Evolutionary conservation across 306 rosid species (phyloP), one percentile per base, ranked within the genome.

Genomic region (Castanospermum australe): DNA sequence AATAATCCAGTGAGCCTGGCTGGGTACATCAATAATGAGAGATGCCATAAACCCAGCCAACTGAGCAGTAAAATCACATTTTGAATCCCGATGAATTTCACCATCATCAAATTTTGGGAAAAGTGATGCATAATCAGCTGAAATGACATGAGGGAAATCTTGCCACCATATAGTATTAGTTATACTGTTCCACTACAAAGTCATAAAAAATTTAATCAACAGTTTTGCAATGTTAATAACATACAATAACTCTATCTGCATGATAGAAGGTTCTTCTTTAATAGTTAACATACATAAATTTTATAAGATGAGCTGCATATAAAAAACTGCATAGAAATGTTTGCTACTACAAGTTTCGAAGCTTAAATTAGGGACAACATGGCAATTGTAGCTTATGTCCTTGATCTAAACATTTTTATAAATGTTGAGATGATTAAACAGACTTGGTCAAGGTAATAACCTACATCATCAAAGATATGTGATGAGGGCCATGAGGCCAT

Each of bases 151-250:
- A 62, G 94, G 94, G 62, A 92, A 92, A 88, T 92, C 97, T 90
- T 92, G 97, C 97, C 97, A 92, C 97, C 97, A 92, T 79, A 90
- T 33, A 32, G 97, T 92, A 82, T 92, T 92, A 51, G 93, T 92
- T 87, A 92, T 94, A 60, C 69, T 36, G 75, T 55, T 90, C 97
- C 97, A 92, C 97, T 92, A 78, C 71, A 56, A 38, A 75, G 75
- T 36, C 76, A 67, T 38, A 69, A 81, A 82, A 84, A 50, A n/a
- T n/a, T 12, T 45, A 25, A 50, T 79, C 63, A 85, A 73, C 28
- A 61, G 44, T 7, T 67, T 77, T 42, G 6, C 41, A 38, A 8
- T 13, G 41, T 25, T 11, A 56, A 65, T 8, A 13, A 65, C 33
- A 47, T 35, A 68, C 61, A 79, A 62, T 6, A 68, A 76, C 30